Evolutionary conservation across 108 stramenopile genomes (phyloP).

Genomic region (Pseudonitzschia multiseries): DNA sequence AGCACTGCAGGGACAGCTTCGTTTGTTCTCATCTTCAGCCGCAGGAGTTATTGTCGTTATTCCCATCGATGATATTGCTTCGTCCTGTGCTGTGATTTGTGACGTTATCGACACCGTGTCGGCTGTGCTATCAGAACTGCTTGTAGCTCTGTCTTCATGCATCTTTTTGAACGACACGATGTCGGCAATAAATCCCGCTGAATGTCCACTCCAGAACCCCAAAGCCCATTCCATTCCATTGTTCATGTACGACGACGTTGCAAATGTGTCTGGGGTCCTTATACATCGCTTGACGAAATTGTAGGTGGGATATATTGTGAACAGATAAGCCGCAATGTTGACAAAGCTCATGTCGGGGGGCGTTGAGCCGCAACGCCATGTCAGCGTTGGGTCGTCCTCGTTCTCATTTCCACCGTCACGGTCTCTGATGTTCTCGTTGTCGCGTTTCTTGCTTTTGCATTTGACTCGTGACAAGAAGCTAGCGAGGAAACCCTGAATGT

Average conservation of each 20-base stretch:
- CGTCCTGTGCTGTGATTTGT: neutral
- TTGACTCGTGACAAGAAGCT: neutral
- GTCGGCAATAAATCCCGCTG: neutral
- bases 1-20: neutral
- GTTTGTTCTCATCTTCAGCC: neutral
- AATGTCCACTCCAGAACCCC: neutral
- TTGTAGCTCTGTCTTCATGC: neutral
- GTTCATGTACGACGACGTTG: constrained; percentile 6
- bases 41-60: neutral
- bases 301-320: neutral
- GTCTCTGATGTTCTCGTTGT: neutral
- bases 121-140: neutral
- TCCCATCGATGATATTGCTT: neutral
- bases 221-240: constrained; percentile 8
- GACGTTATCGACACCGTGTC: neutral
- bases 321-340: neutral
- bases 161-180: neutral
- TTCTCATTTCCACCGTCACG: neutral
- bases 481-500: neutral
- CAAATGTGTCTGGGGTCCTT: neutral
- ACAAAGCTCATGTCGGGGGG: neutral
- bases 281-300: constrained; percentile 4
- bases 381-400: neutral
- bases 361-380: neutral
- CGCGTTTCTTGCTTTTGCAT: neutral